Conservation (phyloP, 2,329 filamentous ascomycete genomes). For the Microsporum canis region DNA sequence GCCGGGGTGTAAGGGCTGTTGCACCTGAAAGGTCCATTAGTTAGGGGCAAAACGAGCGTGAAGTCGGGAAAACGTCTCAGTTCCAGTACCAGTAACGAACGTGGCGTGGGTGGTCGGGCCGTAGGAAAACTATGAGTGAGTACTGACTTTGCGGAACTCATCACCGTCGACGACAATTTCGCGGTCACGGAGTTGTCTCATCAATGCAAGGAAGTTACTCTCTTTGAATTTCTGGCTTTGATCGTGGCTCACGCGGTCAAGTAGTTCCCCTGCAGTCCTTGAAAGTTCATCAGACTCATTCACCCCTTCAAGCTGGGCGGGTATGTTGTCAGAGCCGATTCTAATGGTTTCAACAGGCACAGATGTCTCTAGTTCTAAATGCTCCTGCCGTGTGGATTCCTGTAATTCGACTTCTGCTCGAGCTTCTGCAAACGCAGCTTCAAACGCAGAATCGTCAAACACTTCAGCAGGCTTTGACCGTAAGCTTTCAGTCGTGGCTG, state of each 20-base stretch:
- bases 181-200: slow-evolving; percentile 61
- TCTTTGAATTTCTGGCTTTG: slow-evolving; percentile 64
- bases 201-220: slow-evolving; percentile 63
- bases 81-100: slow-evolving; percentile 28
- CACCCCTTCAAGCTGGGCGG: slow-evolving; percentile 23
- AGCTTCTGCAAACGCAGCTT: slow-evolving; percentile 35
- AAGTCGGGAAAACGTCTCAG: slow-evolving; percentile 16
- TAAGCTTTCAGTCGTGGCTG: neutral
- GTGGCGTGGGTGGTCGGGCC: slow-evolving; percentile 15
- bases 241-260: slow-evolving; percentile 58
- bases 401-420: slow-evolving; percentile 28
- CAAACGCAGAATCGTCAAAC: slow-evolving; percentile 37
- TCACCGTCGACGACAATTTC: slow-evolving; percentile 64
- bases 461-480: slow-evolving; percentile 16
- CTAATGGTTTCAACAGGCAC: slow-evolving; percentile 16
- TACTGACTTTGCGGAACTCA: slow-evolving; percentile 40
- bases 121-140: slow-evolving; percentile 30
- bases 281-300: slow-evolving; percentile 57
- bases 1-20: slow-evolving; percentile 38
- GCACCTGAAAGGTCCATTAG: slow-evolving; percentile 28
- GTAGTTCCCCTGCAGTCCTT: slow-evolving; percentile 57
- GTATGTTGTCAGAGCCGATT: slow-evolving; percentile 36
- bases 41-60: slow-evolving; percentile 18
- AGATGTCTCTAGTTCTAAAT: neutral
- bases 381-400: slow-evolving; percentile 14